phyloP scores from a whole-genome alignment of 768 basidiomycete genomes.

The Trichaptum fuscoviolaceum region DNA sequence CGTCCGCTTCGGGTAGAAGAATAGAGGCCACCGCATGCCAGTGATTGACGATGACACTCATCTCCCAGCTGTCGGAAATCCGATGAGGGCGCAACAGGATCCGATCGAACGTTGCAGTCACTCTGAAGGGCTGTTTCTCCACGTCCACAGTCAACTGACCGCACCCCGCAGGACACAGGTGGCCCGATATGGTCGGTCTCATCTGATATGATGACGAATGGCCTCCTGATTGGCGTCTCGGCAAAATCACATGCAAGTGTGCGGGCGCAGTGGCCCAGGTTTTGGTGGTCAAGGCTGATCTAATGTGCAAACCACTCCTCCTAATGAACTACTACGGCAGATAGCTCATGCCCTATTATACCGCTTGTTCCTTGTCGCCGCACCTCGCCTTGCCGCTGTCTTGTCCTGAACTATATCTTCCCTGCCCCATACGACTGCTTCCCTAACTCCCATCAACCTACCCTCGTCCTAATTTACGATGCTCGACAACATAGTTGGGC shows the following conservation, averaged over 20 bases:
- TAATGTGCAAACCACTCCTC: background rate
- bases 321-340: background rate
- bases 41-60: background rate
- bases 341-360: background rate
- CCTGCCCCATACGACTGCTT: background rate
- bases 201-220: background rate
- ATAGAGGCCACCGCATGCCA: background rate
- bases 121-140: background rate
- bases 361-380: background rate
- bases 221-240: slow-evolving; percentile 1
- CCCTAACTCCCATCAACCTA: background rate
- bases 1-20: background rate
- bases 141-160: background rate
- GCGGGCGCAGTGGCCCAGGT: background rate
- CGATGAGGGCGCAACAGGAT: background rate
- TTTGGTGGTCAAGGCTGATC: background rate
- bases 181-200: background rate
- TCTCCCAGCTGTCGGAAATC: background rate
- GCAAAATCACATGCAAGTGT: slow-evolving; percentile 11
- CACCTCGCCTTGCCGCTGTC: background rate
- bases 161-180: background rate
- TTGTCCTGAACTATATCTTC: background rate
- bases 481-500: slow-evolving; percentile 91
- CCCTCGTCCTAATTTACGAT: slow-evolving; percentile 35
- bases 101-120: background rate